Evolutionary conservation across 768 basidiomycete species (phyloP).

Genomic region (Boletus rex-veris): DNA sequence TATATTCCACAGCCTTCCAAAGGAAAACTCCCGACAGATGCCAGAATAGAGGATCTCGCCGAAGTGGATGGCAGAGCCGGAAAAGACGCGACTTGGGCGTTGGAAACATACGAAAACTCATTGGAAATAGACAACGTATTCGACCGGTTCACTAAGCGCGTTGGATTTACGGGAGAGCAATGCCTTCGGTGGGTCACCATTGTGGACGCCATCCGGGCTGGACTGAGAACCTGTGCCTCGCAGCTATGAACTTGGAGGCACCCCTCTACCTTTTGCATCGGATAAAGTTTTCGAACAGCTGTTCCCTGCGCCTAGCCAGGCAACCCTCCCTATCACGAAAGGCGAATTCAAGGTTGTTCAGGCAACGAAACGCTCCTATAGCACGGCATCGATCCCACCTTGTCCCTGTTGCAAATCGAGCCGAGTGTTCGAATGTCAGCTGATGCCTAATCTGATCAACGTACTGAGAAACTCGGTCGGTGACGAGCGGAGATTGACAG

Average conservation of each 20-base stretch:
- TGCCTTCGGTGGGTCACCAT: slow-evolving; percentile 65
- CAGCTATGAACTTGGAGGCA: slow-evolving; percentile 87
- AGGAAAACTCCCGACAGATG: slow-evolving; percentile 40
- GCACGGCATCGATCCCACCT: slow-evolving; percentile 48
- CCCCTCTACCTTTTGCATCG: slow-evolving; percentile 81
- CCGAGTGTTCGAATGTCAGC: slow-evolving; percentile 87
- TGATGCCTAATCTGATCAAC: slow-evolving; percentile 93
- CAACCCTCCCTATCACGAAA: slow-evolving; percentile 54
- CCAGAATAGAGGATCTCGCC: slow-evolving; percentile 40
- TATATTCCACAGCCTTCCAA: slow-evolving; percentile 62
- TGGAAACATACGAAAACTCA: slow-evolving; percentile 81
- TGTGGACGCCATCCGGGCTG: background rate
- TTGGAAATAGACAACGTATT: slow-evolving; percentile 81
- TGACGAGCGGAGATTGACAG: slow-evolving; percentile 42
- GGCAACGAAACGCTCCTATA: slow-evolving; percentile 49
- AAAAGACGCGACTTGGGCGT: slow-evolving; percentile 54
- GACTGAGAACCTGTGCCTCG: background rate
- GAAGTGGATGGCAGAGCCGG: slow-evolving; percentile 40
- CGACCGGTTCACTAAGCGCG: slow-evolving; percentile 74
- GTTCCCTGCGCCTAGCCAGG: slow-evolving; percentile 56
- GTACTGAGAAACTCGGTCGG: slow-evolving; percentile 44
- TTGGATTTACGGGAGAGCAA: slow-evolving; percentile 71
- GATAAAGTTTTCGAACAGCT: slow-evolving; percentile 68
- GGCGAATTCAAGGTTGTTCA: slow-evolving; percentile 53
- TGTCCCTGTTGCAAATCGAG: slow-evolving; percentile 67